Evolutionary conservation across 768 basidiomycete species (phyloP).

Genomic region (Lactarius sp.): DNA sequence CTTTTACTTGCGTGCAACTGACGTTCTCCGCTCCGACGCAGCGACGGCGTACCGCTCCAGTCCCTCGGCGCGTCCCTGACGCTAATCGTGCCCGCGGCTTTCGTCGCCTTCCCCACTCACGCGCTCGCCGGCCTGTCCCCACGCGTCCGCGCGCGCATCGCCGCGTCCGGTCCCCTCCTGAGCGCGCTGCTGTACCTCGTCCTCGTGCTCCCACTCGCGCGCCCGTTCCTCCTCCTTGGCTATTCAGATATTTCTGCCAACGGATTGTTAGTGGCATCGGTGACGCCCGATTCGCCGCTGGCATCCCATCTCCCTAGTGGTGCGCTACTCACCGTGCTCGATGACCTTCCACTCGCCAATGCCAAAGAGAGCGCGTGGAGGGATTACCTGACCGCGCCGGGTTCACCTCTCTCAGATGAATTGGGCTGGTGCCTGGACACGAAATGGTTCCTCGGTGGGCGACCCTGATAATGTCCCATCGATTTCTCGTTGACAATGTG

Average conservation of each 20-base stretch:
- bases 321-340: slow-evolving; percentile 56
- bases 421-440: slow-evolving; percentile 23
- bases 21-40: slow-evolving; percentile 29
- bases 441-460: slow-evolving; percentile 30
- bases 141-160: slow-evolving; percentile 52
- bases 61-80: slow-evolving; percentile 59
- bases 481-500: slow-evolving; percentile 12
- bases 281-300: slow-evolving; percentile 59
- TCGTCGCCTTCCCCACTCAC: slow-evolving; percentile 54
- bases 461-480: slow-evolving; percentile 19
- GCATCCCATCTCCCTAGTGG: slow-evolving; percentile 50
- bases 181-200: slow-evolving; percentile 59
- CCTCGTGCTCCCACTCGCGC: slow-evolving; percentile 33
- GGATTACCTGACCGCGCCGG: slow-evolving; percentile 36
- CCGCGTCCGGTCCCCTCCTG: slow-evolving; percentile 73
- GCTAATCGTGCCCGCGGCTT: slow-evolving; percentile 65
- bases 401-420: slow-evolving; percentile 7
- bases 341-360: slow-evolving; percentile 50
- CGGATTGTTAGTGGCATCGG: slow-evolving; percentile 52
- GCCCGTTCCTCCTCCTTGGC: slow-evolving; percentile 31
- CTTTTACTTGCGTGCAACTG: neutral
- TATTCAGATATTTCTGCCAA: slow-evolving; percentile 50
- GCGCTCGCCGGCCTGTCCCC: slow-evolving; percentile 37
- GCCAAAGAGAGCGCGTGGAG: slow-evolving; percentile 42
- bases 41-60: slow-evolving; percentile 60